Evolutionary conservation across 164 flowering plant species (phyloP), one percentile per base, ranked within the genome.

Genomic region (Annona cherimola): DNA sequence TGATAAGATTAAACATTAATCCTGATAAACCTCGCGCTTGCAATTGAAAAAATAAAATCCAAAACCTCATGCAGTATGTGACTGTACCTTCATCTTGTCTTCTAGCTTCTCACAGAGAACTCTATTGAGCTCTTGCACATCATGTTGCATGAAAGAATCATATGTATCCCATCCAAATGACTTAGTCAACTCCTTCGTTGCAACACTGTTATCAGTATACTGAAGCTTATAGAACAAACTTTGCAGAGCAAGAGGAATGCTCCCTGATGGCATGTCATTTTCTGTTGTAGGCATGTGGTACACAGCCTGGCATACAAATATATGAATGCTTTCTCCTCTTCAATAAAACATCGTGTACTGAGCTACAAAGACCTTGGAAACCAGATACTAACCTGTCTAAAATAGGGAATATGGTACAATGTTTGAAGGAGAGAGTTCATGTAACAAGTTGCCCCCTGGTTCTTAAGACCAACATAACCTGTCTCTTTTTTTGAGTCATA

Each of bases 361-460:
- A 71, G 35, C 67, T 41, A n/a, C 8, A 68, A 66, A 41, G 20
- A 66, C 18, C 42, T 43, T 42, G 18, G 40, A 59, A 67, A 63
- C 63, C 9, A 45, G 35, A 60, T 63, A 39, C 77, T 57, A 61
- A 91, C 98, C 96, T 93, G 91, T 76, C 97, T 78, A 67, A 93
- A 93, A 74, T 90, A 91, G 50, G 97, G 97, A 72, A 91, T 90
- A 81, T 93, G 98, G 75, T 89, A 93, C 69, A 93, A 66, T 40
- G 98, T 93, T 71, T 93, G 98, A 57, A 93, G 82, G 14, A 93
- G 88, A 72, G 98, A 93, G 75, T 93, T 93, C 97, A 93, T 93
- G 83, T 93, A 93, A 78, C 98, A 93, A 14, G 98, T 93, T n/a
- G 98, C 98, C 50, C 98, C 98, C 81, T 93, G 98, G 79, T 93